phyloP scores from a whole-genome alignment of 1,284 basidiomycete species.

The Microbotryum lychnidis-dioicae region DNA sequence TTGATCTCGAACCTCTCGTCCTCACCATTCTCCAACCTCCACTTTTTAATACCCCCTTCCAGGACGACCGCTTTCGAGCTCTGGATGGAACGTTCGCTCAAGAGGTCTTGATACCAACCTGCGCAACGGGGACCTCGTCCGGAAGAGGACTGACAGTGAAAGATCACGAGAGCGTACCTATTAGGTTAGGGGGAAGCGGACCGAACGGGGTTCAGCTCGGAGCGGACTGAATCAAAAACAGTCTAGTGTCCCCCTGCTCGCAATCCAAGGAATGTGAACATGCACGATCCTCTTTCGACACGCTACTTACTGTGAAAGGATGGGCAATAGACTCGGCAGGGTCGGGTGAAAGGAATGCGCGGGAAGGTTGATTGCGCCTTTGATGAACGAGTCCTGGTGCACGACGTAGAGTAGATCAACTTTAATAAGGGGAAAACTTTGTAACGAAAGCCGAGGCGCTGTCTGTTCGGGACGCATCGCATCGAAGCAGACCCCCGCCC shows the following conservation, averaged over 20 bases:
- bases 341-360: constrained; percentile 40
- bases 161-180: constrained; percentile 32
- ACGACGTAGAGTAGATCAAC: too few relatives aligned
- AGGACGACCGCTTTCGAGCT: constrained; percentile 32
- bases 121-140: constrained; percentile 38
- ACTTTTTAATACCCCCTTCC: constrained; percentile 38
- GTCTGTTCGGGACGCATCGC: too few relatives aligned
- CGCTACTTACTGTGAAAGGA: constrained; percentile 27
- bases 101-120: constrained; percentile 38
- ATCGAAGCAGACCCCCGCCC: too few relatives aligned
- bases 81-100: constrained; percentile 26
- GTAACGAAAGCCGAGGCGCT: too few relatives aligned
- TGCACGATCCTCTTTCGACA: too few relatives aligned
- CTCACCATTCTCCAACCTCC: constrained; percentile 24
- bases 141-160: constrained; percentile 38
- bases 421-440: too few relatives aligned
- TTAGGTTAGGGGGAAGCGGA: too few relatives aligned
- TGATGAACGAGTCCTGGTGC: constrained; percentile 32
- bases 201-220: too few relatives aligned
- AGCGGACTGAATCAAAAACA: too few relatives aligned
- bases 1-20: constrained; percentile 17
- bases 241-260: too few relatives aligned
- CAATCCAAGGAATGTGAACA: too few relatives aligned
- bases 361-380: constrained; percentile 40
- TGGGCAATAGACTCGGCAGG: constrained; percentile 33